These are phyloP conservation scores for Thermothelomyces thermophilus DNA, from an alignment of 2,329 filamentous ascomycete species.

Conservation along the genomic window DNA sequence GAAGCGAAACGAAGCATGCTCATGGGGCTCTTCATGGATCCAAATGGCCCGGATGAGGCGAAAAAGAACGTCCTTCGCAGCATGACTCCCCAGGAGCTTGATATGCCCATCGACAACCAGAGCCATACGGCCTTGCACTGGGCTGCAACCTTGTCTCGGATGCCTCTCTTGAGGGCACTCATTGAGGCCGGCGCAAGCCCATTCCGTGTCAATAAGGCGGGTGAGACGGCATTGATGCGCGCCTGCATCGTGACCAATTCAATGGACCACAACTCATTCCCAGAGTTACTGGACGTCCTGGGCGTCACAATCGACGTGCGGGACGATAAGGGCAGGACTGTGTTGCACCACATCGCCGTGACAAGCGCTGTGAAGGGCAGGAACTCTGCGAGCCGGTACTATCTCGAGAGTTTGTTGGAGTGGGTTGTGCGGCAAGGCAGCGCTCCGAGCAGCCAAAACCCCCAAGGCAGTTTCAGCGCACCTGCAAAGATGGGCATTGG, in stretches of 20 bases:
- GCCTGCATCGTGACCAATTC: slow-evolving; percentile 93
- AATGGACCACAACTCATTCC: slow-evolving; percentile 83
- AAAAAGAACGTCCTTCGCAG: slow-evolving; percentile 71
- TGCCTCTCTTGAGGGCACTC: slow-evolving; percentile 72
- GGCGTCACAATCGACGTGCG: slow-evolving; percentile 85
- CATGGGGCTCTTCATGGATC: slow-evolving; percentile 76
- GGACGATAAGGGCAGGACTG: slow-evolving; percentile 82
- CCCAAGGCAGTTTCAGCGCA: slow-evolving; percentile 19
- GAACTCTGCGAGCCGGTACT: slow-evolving; percentile 87
- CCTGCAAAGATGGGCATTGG: slow-evolving; percentile 74
- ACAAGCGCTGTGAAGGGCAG: slow-evolving; percentile 93
- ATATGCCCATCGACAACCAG: slow-evolving; percentile 85
- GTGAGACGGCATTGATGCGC: slow-evolving; percentile 88
- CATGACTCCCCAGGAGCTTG: slow-evolving; percentile 72
- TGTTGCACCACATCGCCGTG: slow-evolving; percentile 92
- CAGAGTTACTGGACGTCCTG: slow-evolving; percentile 81
- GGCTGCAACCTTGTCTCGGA: slow-evolving; percentile 86
- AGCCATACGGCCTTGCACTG: slow-evolving; percentile 90
- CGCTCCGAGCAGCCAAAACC: slow-evolving; percentile 36
- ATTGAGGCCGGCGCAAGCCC: slow-evolving; percentile 82
- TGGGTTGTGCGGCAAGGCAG: slow-evolving; percentile 82
- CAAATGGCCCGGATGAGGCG: slow-evolving; percentile 57
- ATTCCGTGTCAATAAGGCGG: slow-evolving; percentile 77
- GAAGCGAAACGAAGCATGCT: slow-evolving; percentile 76
- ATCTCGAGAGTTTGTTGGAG: slow-evolving; percentile 87